These are phyloP conservation scores for Trypanosoma caninum DNA, from an alignment of 208 protist species.

Conservation along the genomic window DNA sequence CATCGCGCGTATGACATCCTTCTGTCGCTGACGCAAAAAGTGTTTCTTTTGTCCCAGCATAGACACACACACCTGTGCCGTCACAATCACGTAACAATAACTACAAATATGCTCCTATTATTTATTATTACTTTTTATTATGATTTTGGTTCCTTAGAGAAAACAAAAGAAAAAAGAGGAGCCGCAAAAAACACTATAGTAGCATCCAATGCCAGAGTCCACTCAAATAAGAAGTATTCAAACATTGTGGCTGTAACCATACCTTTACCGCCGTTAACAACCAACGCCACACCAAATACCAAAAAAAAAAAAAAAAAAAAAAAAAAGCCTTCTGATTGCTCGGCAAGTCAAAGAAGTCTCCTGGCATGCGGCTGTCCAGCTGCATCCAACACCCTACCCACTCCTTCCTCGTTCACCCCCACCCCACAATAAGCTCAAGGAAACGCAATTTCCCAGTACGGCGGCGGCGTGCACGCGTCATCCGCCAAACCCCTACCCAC, in stretches of 20 bases:
- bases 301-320: neutral
- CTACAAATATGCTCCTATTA: neutral
- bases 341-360: too few species aligned
- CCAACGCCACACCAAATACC: neutral
- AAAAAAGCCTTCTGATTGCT: neutral
- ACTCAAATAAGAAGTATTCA: neutral
- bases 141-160: too few species aligned
- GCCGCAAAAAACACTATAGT: too few species aligned
- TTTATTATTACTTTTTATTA: neutral
- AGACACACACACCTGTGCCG: neutral
- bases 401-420: neutral
- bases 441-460: slow-evolving; percentile 77
- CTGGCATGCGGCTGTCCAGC: too few species aligned
- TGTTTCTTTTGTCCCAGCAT: slow-evolving; percentile 38
- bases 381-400: too few species aligned
- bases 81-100: too few species aligned
- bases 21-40: slow-evolving; percentile 62
- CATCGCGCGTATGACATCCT: slow-evolving; percentile 67
- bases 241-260: neutral
- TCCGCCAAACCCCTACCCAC: neutral
- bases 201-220: too few species aligned
- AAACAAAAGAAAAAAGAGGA: too few species aligned
- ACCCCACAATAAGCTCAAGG: slow-evolving; percentile 5
- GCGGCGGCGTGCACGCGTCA: slow-evolving; percentile 37
- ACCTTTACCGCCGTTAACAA: neutral